Percentiles rank a stretch among this genome's conserved stretches.
Evolutionary conservation across 495 filamentous ascomycete genomes (phyloP).

Genomic region (Bombardia bombarda): DNA sequence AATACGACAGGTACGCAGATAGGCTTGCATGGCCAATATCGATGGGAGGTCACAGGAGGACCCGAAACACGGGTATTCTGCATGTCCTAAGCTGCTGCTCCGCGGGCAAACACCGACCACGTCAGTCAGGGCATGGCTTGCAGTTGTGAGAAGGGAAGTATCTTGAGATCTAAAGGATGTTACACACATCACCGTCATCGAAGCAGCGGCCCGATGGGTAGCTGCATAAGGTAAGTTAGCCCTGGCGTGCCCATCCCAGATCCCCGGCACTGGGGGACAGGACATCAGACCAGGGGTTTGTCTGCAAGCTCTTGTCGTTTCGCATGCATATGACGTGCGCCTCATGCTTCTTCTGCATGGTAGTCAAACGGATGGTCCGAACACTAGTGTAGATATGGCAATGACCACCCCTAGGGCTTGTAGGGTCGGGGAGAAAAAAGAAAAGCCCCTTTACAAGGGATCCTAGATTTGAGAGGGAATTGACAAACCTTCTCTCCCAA

Average conservation of each 20-base stretch:
- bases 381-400: background rate
- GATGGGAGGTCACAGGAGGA: background rate
- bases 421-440: background rate
- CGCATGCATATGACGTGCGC: constrained; percentile 14
- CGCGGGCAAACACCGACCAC: constrained; percentile 7
- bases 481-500: too few species aligned
- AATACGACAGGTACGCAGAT: too few species aligned
- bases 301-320: background rate
- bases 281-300: background rate
- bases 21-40: background rate
- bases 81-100: constrained; percentile 5
- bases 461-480: too few species aligned
- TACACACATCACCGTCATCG: too few species aligned
- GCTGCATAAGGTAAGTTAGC: too few species aligned
- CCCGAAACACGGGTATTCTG: constrained; percentile 2
- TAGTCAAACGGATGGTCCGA: background rate
- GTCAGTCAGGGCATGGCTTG: too few species aligned
- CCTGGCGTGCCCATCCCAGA: background rate
- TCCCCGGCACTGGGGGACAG: constrained; percentile 6
- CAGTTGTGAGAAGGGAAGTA: too few species aligned
- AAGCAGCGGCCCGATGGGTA: background rate
- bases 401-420: background rate
- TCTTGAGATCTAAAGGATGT: too few species aligned
- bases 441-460: too few species aligned
- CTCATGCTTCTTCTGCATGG: background rate